Base-by-base conservation (phyloP, 306 rosid genomes). In the Pyrus betulifolia region DNA sequence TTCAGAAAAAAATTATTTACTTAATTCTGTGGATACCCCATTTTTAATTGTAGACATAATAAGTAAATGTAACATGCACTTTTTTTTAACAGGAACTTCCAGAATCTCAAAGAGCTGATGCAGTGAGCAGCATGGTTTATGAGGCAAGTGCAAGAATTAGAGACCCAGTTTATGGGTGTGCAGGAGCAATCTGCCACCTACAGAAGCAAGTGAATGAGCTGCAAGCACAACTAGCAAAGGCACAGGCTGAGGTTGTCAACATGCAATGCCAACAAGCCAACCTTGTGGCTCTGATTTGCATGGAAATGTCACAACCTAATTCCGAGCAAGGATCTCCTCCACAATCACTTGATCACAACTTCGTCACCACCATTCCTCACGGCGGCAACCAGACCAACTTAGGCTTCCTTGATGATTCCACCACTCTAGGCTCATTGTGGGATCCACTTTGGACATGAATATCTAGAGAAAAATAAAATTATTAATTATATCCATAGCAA, bases 81-180 rank as follows among this genome's bases (percentile, higher is more conserved):
- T 75, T 69, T 0, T 33, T 18, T 74, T 82, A 13, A 15, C 84
- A 93, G 98, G 97, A 93, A 60, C 87, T 93, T 69, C 98, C 98
- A n/a, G 97, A 93, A 72, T 57, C 82, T 59, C 96, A 93, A 63
- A 89, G 98, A 78, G 94, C 96, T 1, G 97, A 93, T 63, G 98
- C 98, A 35, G 98, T 93, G 82, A 90, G 88, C 33, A 93, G 98
- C 86, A 88, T 93, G 97, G 98, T 93, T 19, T 93, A 93, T n/a
- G 98, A 93, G 73, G 98, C 98, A 0, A 71, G 94, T 45, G 97
- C 98, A 57, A 93, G 98, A 74, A 86, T 93, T 73, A 85, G 98
- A 78, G 94, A 93, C 74, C 98, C 98, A 0, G 90, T 93, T 0
- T 93, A 93, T 12, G 98, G 98, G 0, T 84, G 90, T 72, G 97